Conservation (phyloP, 768 basidiomycete species). For the Leucocoprinus sp. region DNA sequence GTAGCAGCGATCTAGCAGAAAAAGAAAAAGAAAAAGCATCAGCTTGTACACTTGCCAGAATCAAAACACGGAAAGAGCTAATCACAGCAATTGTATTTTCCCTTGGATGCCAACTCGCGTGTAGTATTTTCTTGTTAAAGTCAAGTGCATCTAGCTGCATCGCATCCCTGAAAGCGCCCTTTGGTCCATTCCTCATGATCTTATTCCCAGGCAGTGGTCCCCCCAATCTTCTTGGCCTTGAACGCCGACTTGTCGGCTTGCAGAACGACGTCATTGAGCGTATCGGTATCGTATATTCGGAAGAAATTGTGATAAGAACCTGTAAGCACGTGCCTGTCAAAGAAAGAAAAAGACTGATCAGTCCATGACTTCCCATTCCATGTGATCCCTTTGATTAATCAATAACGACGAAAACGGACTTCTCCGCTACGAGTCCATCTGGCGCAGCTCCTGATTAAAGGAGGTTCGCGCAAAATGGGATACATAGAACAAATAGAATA, state of each 20-base stretch:
- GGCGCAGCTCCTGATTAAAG: too few species aligned
- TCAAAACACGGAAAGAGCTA: conserved; percentile 11
- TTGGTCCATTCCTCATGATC: conserved; percentile 67
- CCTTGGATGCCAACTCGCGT: conserved; percentile 94
- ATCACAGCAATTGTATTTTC: conserved; percentile 97
- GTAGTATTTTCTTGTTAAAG: conserved; percentile 96
- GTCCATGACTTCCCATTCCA: neutral
- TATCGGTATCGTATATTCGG: conserved; percentile 96
- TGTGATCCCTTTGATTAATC: conserved; percentile 8
- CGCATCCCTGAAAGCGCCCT: conserved; percentile 69
- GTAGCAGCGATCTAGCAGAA: conserved; percentile 95
- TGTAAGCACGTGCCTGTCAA: conserved; percentile 83
- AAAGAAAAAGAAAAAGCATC: too few species aligned
- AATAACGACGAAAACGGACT: conserved; percentile 14
- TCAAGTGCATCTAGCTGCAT: conserved; percentile 84
- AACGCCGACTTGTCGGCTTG: conserved; percentile 99
- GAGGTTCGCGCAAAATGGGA: conserved; percentile 6
- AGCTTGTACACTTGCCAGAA: neutral
- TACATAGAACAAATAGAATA: conserved; percentile 19
- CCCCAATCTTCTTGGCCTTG: conserved; percentile 98
- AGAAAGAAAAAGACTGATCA: conserved; percentile 16
- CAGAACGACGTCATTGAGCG: conserved; percentile 80
- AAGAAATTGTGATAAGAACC: conserved; percentile 99
- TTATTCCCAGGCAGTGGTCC: conserved; percentile 72
- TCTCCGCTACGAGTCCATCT: neutral